Evolutionary conservation across 2,329 filamentous ascomycete species (phyloP).

Genomic region (Cytospora paraplurivora): DNA sequence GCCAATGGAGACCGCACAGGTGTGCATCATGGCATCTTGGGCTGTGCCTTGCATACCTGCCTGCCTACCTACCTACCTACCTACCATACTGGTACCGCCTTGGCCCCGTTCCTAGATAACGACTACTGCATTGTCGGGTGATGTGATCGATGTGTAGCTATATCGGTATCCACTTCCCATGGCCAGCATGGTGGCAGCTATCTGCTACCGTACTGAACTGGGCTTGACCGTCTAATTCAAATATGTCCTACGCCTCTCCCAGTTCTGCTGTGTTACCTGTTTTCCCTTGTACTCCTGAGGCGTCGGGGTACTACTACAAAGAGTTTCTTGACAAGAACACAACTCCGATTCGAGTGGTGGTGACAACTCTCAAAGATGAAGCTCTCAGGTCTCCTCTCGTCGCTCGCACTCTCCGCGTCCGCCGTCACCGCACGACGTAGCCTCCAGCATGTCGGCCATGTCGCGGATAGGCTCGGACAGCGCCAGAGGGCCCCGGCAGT

Average conservation of each 20-base stretch:
- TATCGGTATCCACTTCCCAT: conserved; percentile 1
- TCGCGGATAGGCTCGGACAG: conserved; percentile 19
- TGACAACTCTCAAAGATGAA: conserved; percentile 11
- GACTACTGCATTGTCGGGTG: background rate
- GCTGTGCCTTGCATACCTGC: too few relatives aligned
- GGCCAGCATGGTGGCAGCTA: background rate
- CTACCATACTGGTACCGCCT: background rate
- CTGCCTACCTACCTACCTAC: too few relatives aligned
- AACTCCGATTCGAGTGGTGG: background rate
- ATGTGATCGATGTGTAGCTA: background rate
- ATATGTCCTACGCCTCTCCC: background rate
- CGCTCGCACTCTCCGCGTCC: conserved; percentile 13
- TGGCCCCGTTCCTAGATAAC: background rate
- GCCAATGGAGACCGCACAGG: too few relatives aligned
- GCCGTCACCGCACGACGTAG: conserved; percentile 15
- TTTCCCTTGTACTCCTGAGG: background rate
- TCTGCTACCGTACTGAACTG: background rate
- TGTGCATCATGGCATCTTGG: too few relatives aligned
- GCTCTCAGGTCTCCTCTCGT: conserved; percentile 17
- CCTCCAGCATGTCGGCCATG: conserved; percentile 23
- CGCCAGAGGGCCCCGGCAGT: background rate
- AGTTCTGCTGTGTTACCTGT: background rate
- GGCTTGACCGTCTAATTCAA: background rate
- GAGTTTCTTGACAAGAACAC: background rate
- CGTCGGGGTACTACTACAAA: background rate